Base-by-base conservation (phyloP, 768 basidiomycete species). In the Trametes cubensis region DNA sequence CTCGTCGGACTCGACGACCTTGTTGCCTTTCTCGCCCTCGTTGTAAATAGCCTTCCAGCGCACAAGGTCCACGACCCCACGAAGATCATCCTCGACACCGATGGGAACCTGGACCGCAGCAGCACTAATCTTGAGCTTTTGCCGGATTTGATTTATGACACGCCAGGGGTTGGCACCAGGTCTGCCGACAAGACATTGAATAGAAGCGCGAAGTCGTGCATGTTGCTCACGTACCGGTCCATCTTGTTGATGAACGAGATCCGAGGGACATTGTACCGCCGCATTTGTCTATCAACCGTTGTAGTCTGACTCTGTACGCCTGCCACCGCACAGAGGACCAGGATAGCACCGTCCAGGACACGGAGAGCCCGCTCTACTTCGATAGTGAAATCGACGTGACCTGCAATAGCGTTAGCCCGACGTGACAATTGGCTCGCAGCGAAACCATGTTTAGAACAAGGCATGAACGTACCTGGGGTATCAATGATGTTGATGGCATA, bases 351-450 rank as follows among this genome's bases (percentile, higher is more conserved):
- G 73, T 99, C 97, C 64, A 99, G 79, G 8, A 98, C 97, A 53
- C 97, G 87, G 52, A 99, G 80, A 25, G 97, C 97, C 17, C 97
- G 87, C 75, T 99, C 97, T 8, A 99, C 97, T 75, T 99, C 97
- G 67, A 99, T 98, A 2, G 97, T 99, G 72, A 99, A 99, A 75
- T 99, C 97, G 65, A 99, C 97, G 80, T 99, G 97, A 68, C 95
- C 95, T 94, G 47, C 25, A 61, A 45, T 25, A 18, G 28, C 21
- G 25, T 61, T 17, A 50, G n/a, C 44, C 45, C 44, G 8, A 15
- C 17, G 15, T 5, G 48, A 21, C 3, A 7, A 28, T 3, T 28
- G 28, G 28, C 28, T 28, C 28, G 28, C 28, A 28, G 7, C 28
- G 7, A 4, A 28, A 28, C 28, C 28, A 28, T 28, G 30, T 26